phyloP scores from a whole-genome alignment of 2,329 filamentous ascomycete species.

The Rhinocladiella mackenziei region DNA sequence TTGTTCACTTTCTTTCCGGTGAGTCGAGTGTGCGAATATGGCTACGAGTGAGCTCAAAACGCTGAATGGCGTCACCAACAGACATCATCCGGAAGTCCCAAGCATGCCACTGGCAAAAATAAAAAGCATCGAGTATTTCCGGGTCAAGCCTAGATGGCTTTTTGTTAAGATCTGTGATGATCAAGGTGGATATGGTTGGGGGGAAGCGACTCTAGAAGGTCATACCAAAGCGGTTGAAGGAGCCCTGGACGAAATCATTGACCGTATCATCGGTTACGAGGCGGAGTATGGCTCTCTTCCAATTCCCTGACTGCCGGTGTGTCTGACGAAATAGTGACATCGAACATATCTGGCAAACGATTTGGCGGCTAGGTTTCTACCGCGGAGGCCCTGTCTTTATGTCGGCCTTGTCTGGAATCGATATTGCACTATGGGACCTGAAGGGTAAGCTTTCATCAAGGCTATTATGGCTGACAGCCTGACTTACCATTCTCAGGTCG shows the following conservation, averaged over 20 bases:
- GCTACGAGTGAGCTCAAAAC: constrained; percentile 22
- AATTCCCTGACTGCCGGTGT: neutral
- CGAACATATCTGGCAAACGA: constrained; percentile 66
- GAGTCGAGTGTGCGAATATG: constrained; percentile 12
- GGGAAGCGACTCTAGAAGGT: constrained; percentile 69
- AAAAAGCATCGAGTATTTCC: constrained; percentile 66
- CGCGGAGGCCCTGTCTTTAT: constrained; percentile 75
- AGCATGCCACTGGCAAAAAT: constrained; percentile 40
- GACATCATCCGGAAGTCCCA: constrained; percentile 7
- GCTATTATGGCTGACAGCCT: neutral
- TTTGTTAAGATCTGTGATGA: constrained; percentile 73
- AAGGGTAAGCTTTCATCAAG: constrained; percentile 50
- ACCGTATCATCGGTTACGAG: constrained; percentile 61
- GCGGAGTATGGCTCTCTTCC: constrained; percentile 55
- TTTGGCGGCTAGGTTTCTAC: constrained; percentile 70
- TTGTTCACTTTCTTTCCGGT: neutral
- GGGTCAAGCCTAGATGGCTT: constrained; percentile 70
- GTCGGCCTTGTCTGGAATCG: constrained; percentile 71
- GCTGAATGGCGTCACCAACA: constrained; percentile 13
- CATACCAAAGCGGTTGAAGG: constrained; percentile 72
- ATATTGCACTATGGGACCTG: constrained; percentile 76
- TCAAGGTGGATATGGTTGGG: constrained; percentile 64
- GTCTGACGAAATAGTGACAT: constrained; percentile 52
- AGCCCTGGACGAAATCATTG: constrained; percentile 62
- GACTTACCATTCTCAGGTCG: constrained; percentile 32